Evolutionary conservation across 306 rosid species (phyloP).

Genomic region (Mucuna pruriens): DNA sequence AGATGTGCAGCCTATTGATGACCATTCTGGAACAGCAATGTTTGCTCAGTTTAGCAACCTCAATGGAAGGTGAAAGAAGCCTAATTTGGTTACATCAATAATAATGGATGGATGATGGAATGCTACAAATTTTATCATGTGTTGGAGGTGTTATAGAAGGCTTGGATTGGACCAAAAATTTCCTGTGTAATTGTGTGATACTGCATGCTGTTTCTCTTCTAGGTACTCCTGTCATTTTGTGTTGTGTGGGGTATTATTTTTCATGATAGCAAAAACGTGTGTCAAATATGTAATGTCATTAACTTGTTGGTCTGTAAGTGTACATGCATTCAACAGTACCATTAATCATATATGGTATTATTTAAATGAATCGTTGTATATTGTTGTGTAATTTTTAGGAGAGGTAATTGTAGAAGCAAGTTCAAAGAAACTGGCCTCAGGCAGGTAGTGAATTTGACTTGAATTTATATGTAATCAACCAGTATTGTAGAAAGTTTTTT

Average conservation of each 20-base stretch:
- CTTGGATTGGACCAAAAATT: neutral
- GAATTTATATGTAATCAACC: neutral
- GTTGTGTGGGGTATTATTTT: slow-evolving; percentile 20
- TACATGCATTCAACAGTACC: slow-evolving; percentile 43
- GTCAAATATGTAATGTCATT: slow-evolving; percentile 19
- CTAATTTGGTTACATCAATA: neutral
- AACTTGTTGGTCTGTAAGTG: slow-evolving; percentile 30
- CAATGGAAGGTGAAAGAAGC: slow-evolving; percentile 64
- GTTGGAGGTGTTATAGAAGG: slow-evolving; percentile 11
- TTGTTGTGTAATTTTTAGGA: slow-evolving; percentile 34
- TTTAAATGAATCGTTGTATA: slow-evolving; percentile 37
- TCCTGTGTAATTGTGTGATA: slow-evolving; percentile 10
- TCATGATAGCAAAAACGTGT: slow-evolving; percentile 22
- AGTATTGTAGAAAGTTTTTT: neutral
- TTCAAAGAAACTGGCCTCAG: slow-evolving; percentile 16
- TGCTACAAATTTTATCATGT: slow-evolving; percentile 16
- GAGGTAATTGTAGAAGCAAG: slow-evolving; percentile 27
- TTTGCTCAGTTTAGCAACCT: slow-evolving; percentile 74
- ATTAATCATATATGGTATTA: slow-evolving; percentile 41
- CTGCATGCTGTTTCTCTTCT: neutral
- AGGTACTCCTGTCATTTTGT: neutral
- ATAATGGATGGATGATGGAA: too few species aligned
- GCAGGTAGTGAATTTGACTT: slow-evolving; percentile 1
- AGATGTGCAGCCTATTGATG: slow-evolving; percentile 46
- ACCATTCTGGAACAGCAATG: slow-evolving; percentile 72